Conservation (phyloP, 495 filamentous ascomycete species). For the Parmelia sp. region DNA sequence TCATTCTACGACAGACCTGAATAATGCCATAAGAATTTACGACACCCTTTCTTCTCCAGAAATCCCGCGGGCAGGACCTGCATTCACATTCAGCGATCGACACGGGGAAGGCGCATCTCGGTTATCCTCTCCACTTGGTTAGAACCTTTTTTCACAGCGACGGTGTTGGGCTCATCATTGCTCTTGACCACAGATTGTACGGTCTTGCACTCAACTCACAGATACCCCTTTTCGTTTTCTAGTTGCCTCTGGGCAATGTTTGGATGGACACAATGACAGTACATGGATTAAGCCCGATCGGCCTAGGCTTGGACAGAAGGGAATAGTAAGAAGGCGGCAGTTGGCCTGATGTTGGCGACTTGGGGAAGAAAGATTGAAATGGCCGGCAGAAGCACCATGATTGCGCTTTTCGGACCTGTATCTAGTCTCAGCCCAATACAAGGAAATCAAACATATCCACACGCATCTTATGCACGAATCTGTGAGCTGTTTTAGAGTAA, state of each 20-base stretch:
- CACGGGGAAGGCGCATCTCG: conserved; percentile 1
- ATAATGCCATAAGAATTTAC: conserved; percentile 9
- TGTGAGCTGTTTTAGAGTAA: background rate
- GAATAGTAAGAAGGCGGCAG: background rate
- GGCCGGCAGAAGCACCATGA: background rate
- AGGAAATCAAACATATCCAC: background rate
- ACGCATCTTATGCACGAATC: background rate
- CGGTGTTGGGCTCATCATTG: conserved; percentile 9
- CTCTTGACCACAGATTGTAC: conserved; percentile 12
- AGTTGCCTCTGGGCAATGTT: conserved; percentile 5
- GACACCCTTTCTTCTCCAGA: background rate
- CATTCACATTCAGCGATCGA: conserved; percentile 4
- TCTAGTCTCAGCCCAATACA: background rate
- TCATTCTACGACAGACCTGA: background rate
- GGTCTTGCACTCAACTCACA: conserved; percentile 17
- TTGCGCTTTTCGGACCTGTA: conserved; percentile 2
- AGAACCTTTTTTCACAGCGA: background rate
- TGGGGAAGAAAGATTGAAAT: background rate
- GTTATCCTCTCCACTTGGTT: conserved; percentile 9
- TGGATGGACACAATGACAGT: conserved; percentile 10
- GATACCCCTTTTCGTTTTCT: conserved; percentile 16
- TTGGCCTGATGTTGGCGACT: background rate
- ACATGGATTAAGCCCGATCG: conserved; percentile 1
- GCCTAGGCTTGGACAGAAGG: background rate
- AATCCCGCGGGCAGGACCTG: conserved; percentile 9